Base-by-base conservation (phyloP, 2,329 filamentous ascomycete genomes). In the Neofusicoccum sp. region DNA sequence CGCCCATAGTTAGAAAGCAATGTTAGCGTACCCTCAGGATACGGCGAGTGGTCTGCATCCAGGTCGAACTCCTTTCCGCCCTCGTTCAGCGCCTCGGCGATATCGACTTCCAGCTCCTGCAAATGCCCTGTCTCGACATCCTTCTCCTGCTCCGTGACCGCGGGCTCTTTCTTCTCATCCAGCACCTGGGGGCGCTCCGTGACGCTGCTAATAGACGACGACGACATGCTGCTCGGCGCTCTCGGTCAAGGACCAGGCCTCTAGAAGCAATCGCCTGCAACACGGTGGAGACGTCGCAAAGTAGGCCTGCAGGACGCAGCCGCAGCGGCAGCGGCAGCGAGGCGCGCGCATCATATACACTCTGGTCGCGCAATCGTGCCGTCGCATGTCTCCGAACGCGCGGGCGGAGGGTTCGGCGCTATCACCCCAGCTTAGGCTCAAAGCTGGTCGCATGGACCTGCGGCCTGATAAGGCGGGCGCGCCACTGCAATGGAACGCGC, bases 31-130 rank as follows among this genome's bases (percentile, higher is more conserved):
- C 60, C 60, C 56, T 63, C 61, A 22, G 61, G 50, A 31, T 63
- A 63, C 11, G 61, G 61, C 34, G 61, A 63, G 34, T 63, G 61
- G 34, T 63, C 49, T n/a, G 61, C 41, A 29, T 63, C 61, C 37
- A 63, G 33, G 14, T 63, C 60, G 31, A 44, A 31, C 16, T 56
- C 41, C 44, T 56, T 56, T 9, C 41, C 49, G 3, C 49, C 59
- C 22, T 56, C 61, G 8, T 34, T 34, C 61, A 63, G 16, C 16
- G 50, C 61, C 50, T 56, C 61, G 5, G 49, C 49, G 3, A 63
- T 16, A 6, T 56, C 61, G 11, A 63, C 61, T 36, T 63, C 61
- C 37, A 63, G 14, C 50, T 63, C 61, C 29, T 63, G 61, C 28
- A 63, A 22, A 43, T 56, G 50, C 3, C 61, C 60, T 3, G 47